Evolutionary conservation across 805 yeast genomes (phyloP), one percentile per base, ranked within the genome.

Genomic region (Hanseniaspora meyeri): DNA sequence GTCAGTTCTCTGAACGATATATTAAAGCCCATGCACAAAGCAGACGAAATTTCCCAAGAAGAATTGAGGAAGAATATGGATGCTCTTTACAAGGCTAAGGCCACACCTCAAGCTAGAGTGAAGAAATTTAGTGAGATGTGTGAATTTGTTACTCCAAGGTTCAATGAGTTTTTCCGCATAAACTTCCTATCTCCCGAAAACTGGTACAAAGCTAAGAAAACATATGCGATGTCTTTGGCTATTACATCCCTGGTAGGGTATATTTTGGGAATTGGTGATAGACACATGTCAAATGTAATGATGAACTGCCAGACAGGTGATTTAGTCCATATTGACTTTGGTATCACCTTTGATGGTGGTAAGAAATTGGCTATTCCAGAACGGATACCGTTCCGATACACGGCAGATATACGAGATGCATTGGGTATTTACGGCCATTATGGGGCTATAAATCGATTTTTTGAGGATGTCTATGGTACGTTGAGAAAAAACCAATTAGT

Each of bases 331-430:
- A 95, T 93, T 62, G 99, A 93, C 68, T 71, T 93, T 17, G 99
- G 98, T 0, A 90, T 93, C 47, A 95, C 97, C 0, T 93, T 93
- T 71, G 98, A 93, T 66, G 96, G 89, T 64, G 98, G 97, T 0
- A 82, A 78, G 62, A 70, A 81, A 14, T 72, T 93, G 42, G 83
- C 91, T 0, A 78, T 91, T 9, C 98, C 99, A 0, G 99, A 93
- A 64, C 76, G 85, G 0, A 95, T 95, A 6, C 98, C 99, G 4
- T 95, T 93, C 66, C 71, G 99, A 60, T 71, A 95, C 38, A 87
- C 97, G 0, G 73, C 95, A 58, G 97, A 95, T 66, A 75, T 93
- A 54, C 83, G 89, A 4, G 97, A 93, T 71, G 98, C 95, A 0
- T 78, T 95, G 73, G 99, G 99, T 0, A 74, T 85, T 6, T 78